Evolutionary conservation across 129 eudicot species (phyloP), one percentile per base, ranked within the genome.

Genomic region (Lactuca saligna): DNA sequence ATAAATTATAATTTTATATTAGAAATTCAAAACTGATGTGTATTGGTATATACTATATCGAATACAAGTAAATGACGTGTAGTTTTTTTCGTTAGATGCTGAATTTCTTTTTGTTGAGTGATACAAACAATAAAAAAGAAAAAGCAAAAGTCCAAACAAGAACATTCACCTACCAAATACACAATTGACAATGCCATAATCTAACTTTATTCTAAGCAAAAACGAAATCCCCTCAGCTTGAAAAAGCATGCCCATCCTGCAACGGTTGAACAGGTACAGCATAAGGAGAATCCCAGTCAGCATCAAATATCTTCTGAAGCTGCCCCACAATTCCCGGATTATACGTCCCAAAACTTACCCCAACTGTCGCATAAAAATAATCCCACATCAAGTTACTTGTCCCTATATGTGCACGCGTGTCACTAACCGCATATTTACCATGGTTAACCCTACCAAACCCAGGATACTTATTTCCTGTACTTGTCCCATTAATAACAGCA

Each of bases 201-300:
- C 57, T 53, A 20, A 53, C 7, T 63, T 60, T 72, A 61, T 72
- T 72, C 55, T 7, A 32, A 71, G 17, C 3, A 17, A 41, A 38
- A 16, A 17, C 35, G 6, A 20, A 20, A 16, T 3, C 56, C 64
- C 49, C 34, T 75, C 73, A 75, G 13, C 79, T 57, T 17, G 79
- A 75, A 58, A 75, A 75, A 32, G 66, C 68, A 67, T 44, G 79
- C 3, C 72, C 82, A 54, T 55, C 78, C 48, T 72, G 83, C 68
- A 85, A 66, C 2, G 86, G 90, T 49, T 74, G 80, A 77, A 91
- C 90, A 0, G 82, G 86, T 46, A 85, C 82, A 3, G 87, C 83
- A 78, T 85, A 91, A 15, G 95, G 97, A 17, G 97, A 91, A 75
- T 78, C 79, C 97, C 97, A 91, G 60, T 91, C 95, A 5, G 97